Conservation (phyloP, 164 flowering plant genomes). For the Magnolia kwangsiensis region DNA sequence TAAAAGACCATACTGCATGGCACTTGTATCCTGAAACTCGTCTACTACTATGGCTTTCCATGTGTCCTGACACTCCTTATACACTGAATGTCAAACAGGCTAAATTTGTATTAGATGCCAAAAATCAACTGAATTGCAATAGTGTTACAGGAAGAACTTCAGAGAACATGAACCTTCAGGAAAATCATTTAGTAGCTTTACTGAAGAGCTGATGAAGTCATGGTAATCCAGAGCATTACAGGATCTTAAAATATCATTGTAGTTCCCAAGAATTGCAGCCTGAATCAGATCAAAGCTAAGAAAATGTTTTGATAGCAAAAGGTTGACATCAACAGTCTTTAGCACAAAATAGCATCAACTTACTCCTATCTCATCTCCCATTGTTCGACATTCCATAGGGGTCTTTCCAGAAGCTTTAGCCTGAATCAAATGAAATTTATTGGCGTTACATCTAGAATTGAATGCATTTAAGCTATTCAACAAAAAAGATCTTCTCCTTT, state of each 20-base stretch:
- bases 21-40: slow-evolving; percentile 97
- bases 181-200: slow-evolving; percentile 66
- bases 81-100: slow-evolving; percentile 31
- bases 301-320: neutral
- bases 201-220: slow-evolving; percentile 80
- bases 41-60: slow-evolving; percentile 89
- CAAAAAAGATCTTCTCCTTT: no score
- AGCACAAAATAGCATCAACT: slow-evolving; percentile 22
- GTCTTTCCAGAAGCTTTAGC: slow-evolving; percentile 91
- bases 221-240: slow-evolving; percentile 97
- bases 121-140: neutral
- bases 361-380: slow-evolving; percentile 81
- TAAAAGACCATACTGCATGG: slow-evolving; percentile 77
- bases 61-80: slow-evolving; percentile 54
- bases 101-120: neutral
- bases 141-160: neutral
- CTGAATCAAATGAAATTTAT: slow-evolving; percentile 31
- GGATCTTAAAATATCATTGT: slow-evolving; percentile 60
- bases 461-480: no score
- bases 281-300: slow-evolving; percentile 31
- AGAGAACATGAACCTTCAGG: slow-evolving; percentile 57
- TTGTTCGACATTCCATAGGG: slow-evolving; percentile 46
- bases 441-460: neutral
- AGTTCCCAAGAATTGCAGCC: slow-evolving; percentile 68
- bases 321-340: slow-evolving; percentile 3